phyloP scores from a whole-genome alignment of 805 yeast species.

The Naumovozyma castellii region DNA sequence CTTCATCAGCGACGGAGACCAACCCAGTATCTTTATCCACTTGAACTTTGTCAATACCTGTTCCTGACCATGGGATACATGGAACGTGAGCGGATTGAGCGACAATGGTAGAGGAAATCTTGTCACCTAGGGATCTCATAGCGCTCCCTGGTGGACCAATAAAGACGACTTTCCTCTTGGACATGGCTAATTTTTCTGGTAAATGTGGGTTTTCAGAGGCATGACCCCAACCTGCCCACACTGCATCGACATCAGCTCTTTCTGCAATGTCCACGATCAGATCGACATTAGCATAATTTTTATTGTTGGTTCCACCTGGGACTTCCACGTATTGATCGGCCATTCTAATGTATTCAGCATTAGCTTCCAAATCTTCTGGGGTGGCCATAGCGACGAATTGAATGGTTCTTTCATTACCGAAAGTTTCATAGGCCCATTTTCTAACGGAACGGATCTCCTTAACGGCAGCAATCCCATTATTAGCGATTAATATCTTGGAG shows the following conservation, averaged over 20 bases:
- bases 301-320: constrained; percentile 98
- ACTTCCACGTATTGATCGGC: constrained; percentile 98
- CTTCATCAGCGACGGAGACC: constrained; percentile 79
- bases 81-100: constrained; percentile 99
- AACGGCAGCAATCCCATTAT: constrained; percentile 98
- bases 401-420: constrained; percentile 88
- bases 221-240: constrained; percentile 99
- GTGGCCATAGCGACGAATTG: constrained; percentile 98
- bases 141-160: constrained; percentile 99
- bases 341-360: constrained; percentile 97
- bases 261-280: constrained; percentile 95
- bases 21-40: constrained; percentile 61
- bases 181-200: constrained; percentile 91
- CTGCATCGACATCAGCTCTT: constrained; percentile 93
- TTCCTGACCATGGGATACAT: constrained; percentile 99
- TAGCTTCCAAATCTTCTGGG: constrained; percentile 96
- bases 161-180: constrained; percentile 80
- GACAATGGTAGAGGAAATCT: constrained; percentile 93
- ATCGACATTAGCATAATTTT: constrained; percentile 96
- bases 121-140: constrained; percentile 98
- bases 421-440: constrained; percentile 99
- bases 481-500: constrained; percentile 81
- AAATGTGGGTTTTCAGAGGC: constrained; percentile 96
- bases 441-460: constrained; percentile 95
- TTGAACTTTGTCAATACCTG: constrained; percentile 80